Evolutionary conservation across 2,329 filamentous ascomycete species (phyloP).

Genomic region (Curvularia sp.): DNA sequence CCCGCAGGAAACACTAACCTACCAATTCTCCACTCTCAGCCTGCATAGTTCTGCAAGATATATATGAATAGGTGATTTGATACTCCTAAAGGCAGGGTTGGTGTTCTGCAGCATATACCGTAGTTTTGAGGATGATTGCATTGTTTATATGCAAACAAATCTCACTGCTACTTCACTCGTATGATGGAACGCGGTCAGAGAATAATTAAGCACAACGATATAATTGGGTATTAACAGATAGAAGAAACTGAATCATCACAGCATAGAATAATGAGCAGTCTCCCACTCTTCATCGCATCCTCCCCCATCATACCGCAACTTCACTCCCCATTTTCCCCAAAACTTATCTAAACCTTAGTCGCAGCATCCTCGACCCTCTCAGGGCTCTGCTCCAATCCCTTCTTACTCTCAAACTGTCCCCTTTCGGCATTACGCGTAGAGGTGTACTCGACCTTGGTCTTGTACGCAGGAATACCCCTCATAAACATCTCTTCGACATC

Average conservation of each 20-base stretch:
- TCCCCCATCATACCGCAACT: background rate
- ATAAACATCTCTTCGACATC: conserved; percentile 78
- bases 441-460: conserved; percentile 46
- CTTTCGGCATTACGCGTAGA: conserved; percentile 32
- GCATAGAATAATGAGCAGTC: background rate
- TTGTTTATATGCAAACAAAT: no score
- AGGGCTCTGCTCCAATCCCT: conserved; percentile 25
- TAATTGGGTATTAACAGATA: background rate
- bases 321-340: background rate
- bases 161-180: no score
- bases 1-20: no score
- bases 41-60: no score
- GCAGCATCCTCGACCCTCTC: conserved; percentile 32
- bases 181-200: background rate
- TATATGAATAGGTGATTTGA: no score
- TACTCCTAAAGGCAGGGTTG: no score
- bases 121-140: no score
- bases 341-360: conserved; percentile 12
- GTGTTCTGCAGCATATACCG: no score
- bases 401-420: conserved; percentile 39
- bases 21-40: no score
- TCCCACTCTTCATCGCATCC: background rate
- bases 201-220: background rate
- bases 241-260: background rate
- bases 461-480: conserved; percentile 64